Conservation (phyloP, 371 early-diverging fungal genomes). For the Sporodiniella umbellata region DNA sequence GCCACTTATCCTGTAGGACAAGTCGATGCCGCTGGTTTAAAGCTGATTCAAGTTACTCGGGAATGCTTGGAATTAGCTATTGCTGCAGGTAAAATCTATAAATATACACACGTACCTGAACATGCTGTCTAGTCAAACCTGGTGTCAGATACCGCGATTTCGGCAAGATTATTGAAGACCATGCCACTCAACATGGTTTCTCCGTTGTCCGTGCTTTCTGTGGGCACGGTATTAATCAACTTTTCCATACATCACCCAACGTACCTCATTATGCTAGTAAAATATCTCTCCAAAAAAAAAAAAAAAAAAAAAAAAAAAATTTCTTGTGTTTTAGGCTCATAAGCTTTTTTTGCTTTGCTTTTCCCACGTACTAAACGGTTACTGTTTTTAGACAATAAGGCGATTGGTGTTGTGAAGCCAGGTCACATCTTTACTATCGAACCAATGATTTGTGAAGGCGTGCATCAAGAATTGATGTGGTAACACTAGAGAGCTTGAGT, state of each 20-base stretch:
- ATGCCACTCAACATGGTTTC: slow-evolving; percentile 79
- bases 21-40: slow-evolving; percentile 71
- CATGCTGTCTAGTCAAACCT: slow-evolving; percentile 70
- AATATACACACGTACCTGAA: too few species aligned
- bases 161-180: slow-evolving; percentile 85
- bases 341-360: too few species aligned
- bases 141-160: slow-evolving; percentile 89
- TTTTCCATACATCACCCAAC: slow-evolving; percentile 87
- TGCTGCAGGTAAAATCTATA: slow-evolving; percentile 72
- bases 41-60: slow-evolving; percentile 72
- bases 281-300: too few species aligned
- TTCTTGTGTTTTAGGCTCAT: too few species aligned
- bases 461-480: slow-evolving; percentile 40
- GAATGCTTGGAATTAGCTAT: slow-evolving; percentile 90
- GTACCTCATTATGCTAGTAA: slow-evolving; percentile 90
- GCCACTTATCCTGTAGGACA: slow-evolving; percentile 85
- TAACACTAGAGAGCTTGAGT: too few species aligned
- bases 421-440: slow-evolving; percentile 97
- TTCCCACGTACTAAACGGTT: too few species aligned
- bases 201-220: slow-evolving; percentile 91
- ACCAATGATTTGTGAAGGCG: slow-evolving; percentile 94
- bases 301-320: too few species aligned
- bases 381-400: slow-evolving; percentile 71
- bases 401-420: slow-evolving; percentile 88
- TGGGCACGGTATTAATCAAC: slow-evolving; percentile 89